phyloP scores from a whole-genome alignment of 129 eudicot genomes.

The Centaurea solstitialis region DNA sequence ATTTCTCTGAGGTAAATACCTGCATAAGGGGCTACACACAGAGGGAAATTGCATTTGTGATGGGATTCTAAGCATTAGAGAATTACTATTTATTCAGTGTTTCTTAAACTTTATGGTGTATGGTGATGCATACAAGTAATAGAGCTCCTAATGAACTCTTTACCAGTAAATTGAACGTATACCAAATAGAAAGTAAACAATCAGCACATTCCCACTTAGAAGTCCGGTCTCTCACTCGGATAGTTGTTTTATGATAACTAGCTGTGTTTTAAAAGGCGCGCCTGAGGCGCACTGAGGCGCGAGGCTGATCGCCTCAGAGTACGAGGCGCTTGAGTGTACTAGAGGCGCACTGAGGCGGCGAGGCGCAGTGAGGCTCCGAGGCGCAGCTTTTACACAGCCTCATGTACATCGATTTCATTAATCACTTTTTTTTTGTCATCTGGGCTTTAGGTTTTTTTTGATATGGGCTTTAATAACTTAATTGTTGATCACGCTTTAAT shows the following conservation, averaged over 20 bases:
- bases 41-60: background rate
- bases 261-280: too few species aligned
- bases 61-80: background rate
- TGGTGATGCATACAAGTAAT: background rate
- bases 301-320: too few species aligned
- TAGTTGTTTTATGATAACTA: slow-evolving; percentile 12
- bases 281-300: too few species aligned
- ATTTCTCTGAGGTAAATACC: background rate
- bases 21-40: background rate
- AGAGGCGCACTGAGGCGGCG: too few species aligned
- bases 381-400: too few species aligned
- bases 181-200: background rate
- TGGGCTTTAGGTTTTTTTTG: too few species aligned
- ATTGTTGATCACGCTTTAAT: too few species aligned
- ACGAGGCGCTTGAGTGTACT: too few species aligned
- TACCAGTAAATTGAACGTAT: background rate
- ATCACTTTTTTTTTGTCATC: too few species aligned
- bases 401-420: too few species aligned
- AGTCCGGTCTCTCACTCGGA: background rate
- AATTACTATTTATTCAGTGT: background rate
- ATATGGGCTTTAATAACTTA: too few species aligned
- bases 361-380: too few species aligned
- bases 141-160: background rate
- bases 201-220: slow-evolving; percentile 1
- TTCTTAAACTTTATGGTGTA: background rate